phyloP scores from a whole-genome alignment of 2,329 filamentous ascomycete species.

The Penicillium sp. region DNA sequence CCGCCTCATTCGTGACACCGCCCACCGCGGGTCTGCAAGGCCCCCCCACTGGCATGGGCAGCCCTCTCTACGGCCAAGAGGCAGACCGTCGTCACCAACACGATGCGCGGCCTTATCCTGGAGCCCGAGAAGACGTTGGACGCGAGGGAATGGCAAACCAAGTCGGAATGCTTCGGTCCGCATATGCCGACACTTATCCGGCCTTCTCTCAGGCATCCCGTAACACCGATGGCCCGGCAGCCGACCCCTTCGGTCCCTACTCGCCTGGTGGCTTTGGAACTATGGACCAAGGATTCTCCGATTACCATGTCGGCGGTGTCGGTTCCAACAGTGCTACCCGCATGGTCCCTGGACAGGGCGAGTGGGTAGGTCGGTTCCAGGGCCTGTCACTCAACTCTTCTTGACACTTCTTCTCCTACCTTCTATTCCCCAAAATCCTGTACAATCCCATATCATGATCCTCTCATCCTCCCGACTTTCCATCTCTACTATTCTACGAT shows the following conservation, averaged over 20 bases:
- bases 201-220: constrained; percentile 41
- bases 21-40: constrained; percentile 74
- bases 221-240: constrained; percentile 40
- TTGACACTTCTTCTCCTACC: constrained; percentile 30
- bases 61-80: constrained; percentile 62
- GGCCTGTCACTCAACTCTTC: constrained; percentile 74
- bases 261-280: constrained; percentile 44
- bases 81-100: constrained; percentile 49
- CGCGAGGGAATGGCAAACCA: constrained; percentile 38
- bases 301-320: constrained; percentile 43
- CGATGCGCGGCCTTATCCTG: constrained; percentile 40
- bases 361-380: constrained; percentile 71
- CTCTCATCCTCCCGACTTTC: background rate
- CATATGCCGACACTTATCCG: constrained; percentile 48
- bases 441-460: constrained; percentile 14
- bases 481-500: background rate
- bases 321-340: constrained; percentile 41
- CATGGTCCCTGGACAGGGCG: constrained; percentile 49
- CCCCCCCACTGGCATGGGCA: constrained; percentile 70
- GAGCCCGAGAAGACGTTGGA: constrained; percentile 40
- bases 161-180: constrained; percentile 39
- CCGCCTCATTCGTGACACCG: constrained; percentile 83
- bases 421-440: background rate
- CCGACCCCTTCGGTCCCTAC: constrained; percentile 47
- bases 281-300: constrained; percentile 44